Evolutionary conservation across 208 protist genomes (phyloP), one percentile per base, ranked within the genome.

Genomic region (Acanthamoeba healyi): DNA sequence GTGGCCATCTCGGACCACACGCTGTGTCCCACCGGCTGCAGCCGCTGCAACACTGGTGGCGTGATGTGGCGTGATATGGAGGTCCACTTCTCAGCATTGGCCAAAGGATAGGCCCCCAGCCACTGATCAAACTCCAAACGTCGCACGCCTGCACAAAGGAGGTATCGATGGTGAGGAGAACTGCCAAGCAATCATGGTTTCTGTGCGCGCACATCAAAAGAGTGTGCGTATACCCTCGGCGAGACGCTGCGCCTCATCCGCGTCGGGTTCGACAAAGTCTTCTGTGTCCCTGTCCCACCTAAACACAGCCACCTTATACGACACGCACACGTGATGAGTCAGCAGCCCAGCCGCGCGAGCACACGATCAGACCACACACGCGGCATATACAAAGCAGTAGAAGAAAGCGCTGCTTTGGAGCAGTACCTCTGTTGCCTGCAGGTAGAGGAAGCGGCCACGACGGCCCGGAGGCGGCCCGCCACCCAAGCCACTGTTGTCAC

Each of bases 1-100:
- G 40, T 58, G 24, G 77, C 77, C 44, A 58, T 58, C 38, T 86
- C 44, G 6, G 77, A 86, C 77, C 77, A 86, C 24, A 86, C 49
- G 12, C 44, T 58, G 40, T 58, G 24, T 2, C 77, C 77, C 5
- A 86, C 77, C n/a, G 77, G 77, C 29, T 86, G 77, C 40, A 86
- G 77, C 26, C 77, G 77, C 44, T 49, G 44, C 77, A 86, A n/a
- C 42, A 86, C 77, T 4, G 40, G 26, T 17, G 77, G 36, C 29
- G 77, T 86, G 77, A 86, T 58, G 49, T 86, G 77, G 24, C 49
- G 9, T 14, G 44, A 86, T 34, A 86, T 49, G 42, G 40, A 58
- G 42, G 29, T 17, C 77, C 77, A 86, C 17, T 49, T 58, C 42
- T 38, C 77, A 19, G 44, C 77, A 26, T 49, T 86, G 77, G 77